Base-by-base conservation (phyloP, 2,329 filamentous ascomycete species). In the Scleromitrula shiraiana region DNA sequence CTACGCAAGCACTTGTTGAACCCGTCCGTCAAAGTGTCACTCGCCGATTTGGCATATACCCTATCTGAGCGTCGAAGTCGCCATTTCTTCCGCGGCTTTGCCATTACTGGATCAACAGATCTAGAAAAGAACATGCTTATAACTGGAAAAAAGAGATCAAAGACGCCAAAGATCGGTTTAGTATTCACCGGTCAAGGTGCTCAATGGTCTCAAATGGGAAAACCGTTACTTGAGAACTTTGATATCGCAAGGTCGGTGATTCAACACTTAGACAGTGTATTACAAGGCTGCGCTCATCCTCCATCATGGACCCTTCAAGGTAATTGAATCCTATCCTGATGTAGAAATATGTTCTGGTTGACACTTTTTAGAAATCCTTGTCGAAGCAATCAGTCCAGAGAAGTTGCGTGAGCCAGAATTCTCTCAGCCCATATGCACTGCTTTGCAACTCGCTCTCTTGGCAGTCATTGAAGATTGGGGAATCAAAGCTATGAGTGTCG, bases 371-470 rank as follows among this genome's bases (percentile, higher is more conserved):
- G n/a, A n/a, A n/a, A n/a, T n/a, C n/a, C n/a, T n/a, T n/a, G n/a
- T n/a, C n/a, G n/a, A n/a, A n/a, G n/a, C n/a, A n/a, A n/a, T n/a
- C n/a, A n/a, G n/a, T n/a, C n/a, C 29, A 23, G 22, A 38, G 24
- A 23, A 30, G 19, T 39, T 46, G 1, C 41, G 41, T 22, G 24
- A 24, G 24, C 50, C 42, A 15, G 47, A 47, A 32, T 52, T 40
- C 30, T 33, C 35, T 17, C 68, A 71, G 54, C 68, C 70, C 51
- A 58, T 67, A 62, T 68, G 64, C 49, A 71, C 69, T 0, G 68
- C 71, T 0, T 50, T 77, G 1, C 74, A 77, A 55, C 58, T 77
- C 19, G 55, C 65, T 1, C 54, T 76, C 4, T 64, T 70, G 0
- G 60, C 68, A 4, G 58, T 76, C 5, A 60, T 76, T 1, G 30